These are phyloP conservation scores for Exophiala sideris DNA, from an alignment of 2,329 filamentous ascomycete species.

Conservation along the genomic window DNA sequence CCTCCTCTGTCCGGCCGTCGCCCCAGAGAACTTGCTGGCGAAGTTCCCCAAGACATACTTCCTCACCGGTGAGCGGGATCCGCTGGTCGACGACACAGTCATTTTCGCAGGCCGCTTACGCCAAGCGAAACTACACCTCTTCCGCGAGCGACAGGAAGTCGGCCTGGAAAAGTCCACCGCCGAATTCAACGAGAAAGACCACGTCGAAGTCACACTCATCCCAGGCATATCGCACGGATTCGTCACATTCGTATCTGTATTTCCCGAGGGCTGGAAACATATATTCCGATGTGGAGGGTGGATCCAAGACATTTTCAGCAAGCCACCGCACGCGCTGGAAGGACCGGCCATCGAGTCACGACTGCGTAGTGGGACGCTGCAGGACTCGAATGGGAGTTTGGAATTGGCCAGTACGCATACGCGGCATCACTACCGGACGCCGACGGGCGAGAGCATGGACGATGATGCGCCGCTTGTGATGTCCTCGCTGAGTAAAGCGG, in stretches of 20 bases:
- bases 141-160: conserved; percentile 54
- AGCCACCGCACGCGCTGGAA: conserved; percentile 44
- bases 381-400: conserved; percentile 13
- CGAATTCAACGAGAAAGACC: conserved; percentile 68
- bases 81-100: conserved; percentile 92
- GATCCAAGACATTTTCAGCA: conserved; percentile 73
- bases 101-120: conserved; percentile 90
- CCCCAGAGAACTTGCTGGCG: conserved; percentile 76
- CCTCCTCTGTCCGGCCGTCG: conserved; percentile 82
- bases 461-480: conserved; percentile 30
- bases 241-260: conserved; percentile 82
- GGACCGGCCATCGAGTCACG: conserved; percentile 35
- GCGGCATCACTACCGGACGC: conserved; percentile 25
- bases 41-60: conserved; percentile 94
- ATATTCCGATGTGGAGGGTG: conserved; percentile 74
- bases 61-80: conserved; percentile 90
- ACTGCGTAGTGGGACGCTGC: conserved; percentile 25
- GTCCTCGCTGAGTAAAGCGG: conserved; percentile 19
- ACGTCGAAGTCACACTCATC: conserved; percentile 77
- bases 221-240: conserved; percentile 93
- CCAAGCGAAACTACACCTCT: conserved; percentile 65
- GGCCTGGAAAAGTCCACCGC: conserved; percentile 53
- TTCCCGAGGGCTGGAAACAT: conserved; percentile 85
- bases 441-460: conserved; percentile 57
- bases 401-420: conserved; percentile 19